Evolutionary conservation across 257 asterid species (phyloP).

Genomic region (Ligustrum vulgare): DNA sequence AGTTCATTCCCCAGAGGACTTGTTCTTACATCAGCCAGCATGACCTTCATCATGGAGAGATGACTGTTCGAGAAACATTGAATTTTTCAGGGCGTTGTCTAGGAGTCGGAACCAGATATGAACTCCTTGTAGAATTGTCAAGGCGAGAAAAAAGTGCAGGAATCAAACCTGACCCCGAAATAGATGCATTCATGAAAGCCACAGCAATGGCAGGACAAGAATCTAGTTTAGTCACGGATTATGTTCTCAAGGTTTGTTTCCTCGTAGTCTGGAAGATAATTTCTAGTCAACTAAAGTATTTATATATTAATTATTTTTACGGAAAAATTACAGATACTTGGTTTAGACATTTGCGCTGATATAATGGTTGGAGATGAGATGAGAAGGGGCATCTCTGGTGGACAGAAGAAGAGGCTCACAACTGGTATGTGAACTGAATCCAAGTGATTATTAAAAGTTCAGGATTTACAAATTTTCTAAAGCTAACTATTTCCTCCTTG

Average conservation of each 20-base stretch:
- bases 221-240: conserved; percentile 84
- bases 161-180: conserved; percentile 85
- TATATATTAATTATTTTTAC: conserved; percentile 6
- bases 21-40: conserved; percentile 90
- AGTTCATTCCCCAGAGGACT: conserved; percentile 84
- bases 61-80: conserved; percentile 88
- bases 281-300: neutral
- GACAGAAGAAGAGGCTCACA: conserved; percentile 94
- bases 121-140: conserved; percentile 73
- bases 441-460: neutral
- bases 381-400: conserved; percentile 97
- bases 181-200: conserved; percentile 97
- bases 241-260: conserved; percentile 72
- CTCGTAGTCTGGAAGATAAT: neutral
- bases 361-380: conserved; percentile 83
- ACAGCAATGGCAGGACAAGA: conserved; percentile 82
- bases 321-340: conserved; percentile 67
- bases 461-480: neutral
- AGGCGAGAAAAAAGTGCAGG: conserved; percentile 82
- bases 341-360: conserved; percentile 92
- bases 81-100: conserved; percentile 88
- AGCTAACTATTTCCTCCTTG: neutral
- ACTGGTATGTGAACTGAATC: conserved; percentile 49
- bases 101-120: conserved; percentile 89
- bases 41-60: conserved; percentile 90